Evolutionary conservation across 805 yeast species (phyloP).

Genomic region (Pichia californica): DNA sequence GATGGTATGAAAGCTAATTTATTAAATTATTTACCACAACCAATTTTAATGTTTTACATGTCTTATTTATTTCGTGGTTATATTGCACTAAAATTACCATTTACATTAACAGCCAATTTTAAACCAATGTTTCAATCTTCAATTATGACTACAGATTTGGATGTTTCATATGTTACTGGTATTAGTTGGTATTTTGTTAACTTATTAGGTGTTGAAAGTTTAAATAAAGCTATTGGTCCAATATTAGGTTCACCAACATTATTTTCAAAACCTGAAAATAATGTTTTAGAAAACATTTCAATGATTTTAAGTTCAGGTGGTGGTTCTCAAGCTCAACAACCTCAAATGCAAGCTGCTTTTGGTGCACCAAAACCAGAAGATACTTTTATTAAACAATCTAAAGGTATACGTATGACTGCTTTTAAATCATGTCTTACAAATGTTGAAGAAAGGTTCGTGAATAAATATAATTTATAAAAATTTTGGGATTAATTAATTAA

Average conservation of each 20-base stretch:
- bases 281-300: constrained; percentile 4
- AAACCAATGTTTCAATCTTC: constrained; percentile 91
- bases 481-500: too few species aligned
- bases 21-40: constrained; percentile 84
- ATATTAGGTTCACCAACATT: constrained; percentile 49
- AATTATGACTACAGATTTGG: constrained; percentile 74
- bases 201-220: constrained; percentile 74
- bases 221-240: constrained; percentile 46
- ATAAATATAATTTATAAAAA: background rate
- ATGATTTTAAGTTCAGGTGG: constrained; percentile 10
- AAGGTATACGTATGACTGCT: background rate
- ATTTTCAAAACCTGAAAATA: constrained; percentile 30
- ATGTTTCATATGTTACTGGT: constrained; percentile 87
- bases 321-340: constrained; percentile 2
- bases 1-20: constrained; percentile 75
- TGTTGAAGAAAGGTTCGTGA: constrained; percentile 53
- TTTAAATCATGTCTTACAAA: constrained; percentile 41
- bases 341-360: background rate
- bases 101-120: constrained; percentile 83
- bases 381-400: constrained; percentile 52
- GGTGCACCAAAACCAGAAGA: constrained; percentile 56
- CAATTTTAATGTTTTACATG: constrained; percentile 94
- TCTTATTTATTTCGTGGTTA: constrained; percentile 90
- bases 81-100: constrained; percentile 81
- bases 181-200: constrained; percentile 95